Evolutionary conservation across 2,329 filamentous ascomycete species (phyloP).

Genomic region (Xylaria sp.): DNA sequence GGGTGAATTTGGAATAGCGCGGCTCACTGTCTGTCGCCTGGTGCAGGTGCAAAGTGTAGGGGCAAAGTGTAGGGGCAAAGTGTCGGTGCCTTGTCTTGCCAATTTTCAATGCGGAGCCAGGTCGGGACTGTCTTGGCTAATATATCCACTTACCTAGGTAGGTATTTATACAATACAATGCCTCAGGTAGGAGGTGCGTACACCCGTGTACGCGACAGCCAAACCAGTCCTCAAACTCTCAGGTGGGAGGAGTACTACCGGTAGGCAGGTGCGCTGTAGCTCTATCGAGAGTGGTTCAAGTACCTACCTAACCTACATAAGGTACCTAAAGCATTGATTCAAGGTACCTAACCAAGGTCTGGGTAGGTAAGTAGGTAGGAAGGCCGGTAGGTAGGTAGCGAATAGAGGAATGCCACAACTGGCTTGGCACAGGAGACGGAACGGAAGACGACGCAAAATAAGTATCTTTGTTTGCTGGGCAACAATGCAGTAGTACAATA

Average conservation of each 20-base stretch:
- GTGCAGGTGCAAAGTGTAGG: not conserved
- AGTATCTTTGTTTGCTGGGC: slow-evolving; percentile 4
- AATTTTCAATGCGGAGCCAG: not conserved
- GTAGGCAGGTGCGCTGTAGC: too few relatives aligned
- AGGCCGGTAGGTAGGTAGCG: not conserved
- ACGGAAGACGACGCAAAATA: slow-evolving; percentile 16
- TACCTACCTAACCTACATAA: not conserved
- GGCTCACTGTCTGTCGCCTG: slow-evolving; percentile 20
- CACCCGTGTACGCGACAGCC: too few relatives aligned
- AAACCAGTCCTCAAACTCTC: too few relatives aligned
- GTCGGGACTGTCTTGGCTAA: too few relatives aligned
- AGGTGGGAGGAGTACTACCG: too few relatives aligned
- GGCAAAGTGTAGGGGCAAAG: too few relatives aligned
- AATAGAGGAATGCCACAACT: slow-evolving; percentile 29
- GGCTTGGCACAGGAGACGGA: slow-evolving; percentile 18
- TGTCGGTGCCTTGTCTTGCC: not conserved
- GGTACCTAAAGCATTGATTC: not conserved
- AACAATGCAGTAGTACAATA: not conserved
- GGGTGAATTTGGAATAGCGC: slow-evolving; percentile 35
- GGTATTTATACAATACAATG: too few relatives aligned
- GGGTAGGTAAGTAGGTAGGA: not conserved
- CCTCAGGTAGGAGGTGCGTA: too few relatives aligned
- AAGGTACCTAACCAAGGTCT: not conserved
- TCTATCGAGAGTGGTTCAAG: too few relatives aligned
- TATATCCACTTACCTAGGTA: too few relatives aligned